Conservation (phyloP, 306 rosid genomes). For the Quercus agrifolia region DNA sequence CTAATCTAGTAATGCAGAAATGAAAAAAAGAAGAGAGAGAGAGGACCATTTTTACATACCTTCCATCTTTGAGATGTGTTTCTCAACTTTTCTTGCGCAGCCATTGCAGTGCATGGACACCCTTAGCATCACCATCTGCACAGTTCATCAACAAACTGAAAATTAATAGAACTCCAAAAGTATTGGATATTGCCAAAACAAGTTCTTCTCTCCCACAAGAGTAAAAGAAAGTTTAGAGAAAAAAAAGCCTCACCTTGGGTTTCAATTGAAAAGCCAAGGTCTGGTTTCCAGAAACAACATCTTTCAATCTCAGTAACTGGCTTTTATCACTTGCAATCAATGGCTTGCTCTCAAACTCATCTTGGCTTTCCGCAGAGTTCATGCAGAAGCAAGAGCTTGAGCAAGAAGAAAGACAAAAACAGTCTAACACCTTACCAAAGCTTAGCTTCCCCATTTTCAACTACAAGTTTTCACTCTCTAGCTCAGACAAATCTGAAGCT, state of each 20-base stretch:
- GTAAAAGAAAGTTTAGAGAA: background rate
- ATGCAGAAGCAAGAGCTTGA: conserved; percentile 70
- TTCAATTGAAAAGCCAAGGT: conserved; percentile 88
- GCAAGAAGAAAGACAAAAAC: conserved; percentile 50
- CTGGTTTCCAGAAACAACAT: conserved; percentile 70
- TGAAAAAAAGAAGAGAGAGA: background rate
- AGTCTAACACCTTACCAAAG: conserved; percentile 56
- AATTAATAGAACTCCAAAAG: background rate
- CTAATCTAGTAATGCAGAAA: conserved; percentile 4
- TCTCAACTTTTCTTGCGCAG: conserved; percentile 90
- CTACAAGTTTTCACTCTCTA: conserved; percentile 8
- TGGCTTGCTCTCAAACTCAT: conserved; percentile 56
- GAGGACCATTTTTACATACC: conserved; percentile 32
- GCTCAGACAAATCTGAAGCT: conserved; percentile 20
- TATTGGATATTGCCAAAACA: background rate
- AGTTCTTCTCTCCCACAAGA: background rate
- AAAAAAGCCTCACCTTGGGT: conserved; percentile 57
- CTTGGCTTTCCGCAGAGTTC: conserved; percentile 48
- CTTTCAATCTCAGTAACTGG: conserved; percentile 58
- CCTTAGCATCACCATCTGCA: conserved; percentile 73
- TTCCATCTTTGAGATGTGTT: conserved; percentile 77
- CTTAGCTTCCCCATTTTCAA: conserved; percentile 68
- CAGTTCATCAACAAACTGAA: background rate
- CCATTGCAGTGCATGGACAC: conserved; percentile 97
- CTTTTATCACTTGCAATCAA: conserved; percentile 41